These are phyloP conservation scores for Pestalotiopsis sp. DNA, from an alignment of 2,329 filamentous ascomycete genomes.

Conservation along the genomic window DNA sequence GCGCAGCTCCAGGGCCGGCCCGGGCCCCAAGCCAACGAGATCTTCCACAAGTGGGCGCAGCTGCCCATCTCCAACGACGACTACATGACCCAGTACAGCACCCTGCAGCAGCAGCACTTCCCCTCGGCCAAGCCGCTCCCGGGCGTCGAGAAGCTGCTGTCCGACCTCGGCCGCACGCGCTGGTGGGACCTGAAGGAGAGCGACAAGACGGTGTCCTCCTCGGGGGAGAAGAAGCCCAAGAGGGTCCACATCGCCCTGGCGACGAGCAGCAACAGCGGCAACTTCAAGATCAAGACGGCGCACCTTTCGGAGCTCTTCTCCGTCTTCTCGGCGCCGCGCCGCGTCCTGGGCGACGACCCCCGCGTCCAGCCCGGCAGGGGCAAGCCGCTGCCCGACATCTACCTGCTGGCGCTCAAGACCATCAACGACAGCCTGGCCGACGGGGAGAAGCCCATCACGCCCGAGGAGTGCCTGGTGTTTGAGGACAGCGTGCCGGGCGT, in stretches of 20 bases:
- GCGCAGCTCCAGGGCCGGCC: slow-evolving; percentile 72
- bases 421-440: slow-evolving; percentile 74
- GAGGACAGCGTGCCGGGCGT: slow-evolving; percentile 94
- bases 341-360: slow-evolving; percentile 82
- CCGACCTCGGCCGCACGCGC: slow-evolving; percentile 53
- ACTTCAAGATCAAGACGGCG: slow-evolving; percentile 75
- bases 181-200: slow-evolving; percentile 43
- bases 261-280: slow-evolving; percentile 71
- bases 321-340: slow-evolving; percentile 68
- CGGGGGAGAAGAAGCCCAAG: slow-evolving; percentile 30
- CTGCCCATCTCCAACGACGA: slow-evolving; percentile 74
- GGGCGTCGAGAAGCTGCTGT: slow-evolving; percentile 71
- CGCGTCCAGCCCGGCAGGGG: slow-evolving; percentile 79
- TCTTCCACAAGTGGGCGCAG: slow-evolving; percentile 77
- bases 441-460: slow-evolving; percentile 65
- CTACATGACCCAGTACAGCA: slow-evolving; percentile 59
- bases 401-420: slow-evolving; percentile 78
- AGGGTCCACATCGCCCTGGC: slow-evolving; percentile 81
- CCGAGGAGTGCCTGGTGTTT: slow-evolving; percentile 92
- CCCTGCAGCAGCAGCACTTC: slow-evolving; percentile 72
- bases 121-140: slow-evolving; percentile 74
- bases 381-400: slow-evolving; percentile 95
- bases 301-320: slow-evolving; percentile 60
- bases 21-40: slow-evolving; percentile 50
- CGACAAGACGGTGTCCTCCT: slow-evolving; percentile 25